Evolutionary conservation across 768 basidiomycete species (phyloP).

Genomic region (Glaciozyma antarctica): DNA sequence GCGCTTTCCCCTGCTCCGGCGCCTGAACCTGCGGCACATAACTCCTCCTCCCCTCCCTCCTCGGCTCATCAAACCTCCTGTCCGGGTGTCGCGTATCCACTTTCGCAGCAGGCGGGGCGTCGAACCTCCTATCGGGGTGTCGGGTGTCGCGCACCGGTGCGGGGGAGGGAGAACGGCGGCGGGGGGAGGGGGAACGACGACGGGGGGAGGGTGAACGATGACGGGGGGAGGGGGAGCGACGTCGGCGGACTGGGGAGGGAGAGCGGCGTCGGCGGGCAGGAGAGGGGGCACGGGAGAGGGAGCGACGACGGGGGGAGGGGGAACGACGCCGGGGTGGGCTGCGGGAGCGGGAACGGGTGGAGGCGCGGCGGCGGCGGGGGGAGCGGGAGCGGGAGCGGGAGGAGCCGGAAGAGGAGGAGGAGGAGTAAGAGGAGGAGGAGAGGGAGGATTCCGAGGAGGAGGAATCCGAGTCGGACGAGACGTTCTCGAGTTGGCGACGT

Average conservation of each 20-base stretch:
- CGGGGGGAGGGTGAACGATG: too few species aligned
- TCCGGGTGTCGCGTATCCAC: too few species aligned
- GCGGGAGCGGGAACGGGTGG: conserved; percentile 3
- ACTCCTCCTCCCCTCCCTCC: too few species aligned
- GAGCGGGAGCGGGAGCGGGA: conserved; percentile 13
- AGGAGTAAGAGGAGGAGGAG: conserved; percentile 32
- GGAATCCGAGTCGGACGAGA: conserved; percentile 33
- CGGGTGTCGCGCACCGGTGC: too few species aligned
- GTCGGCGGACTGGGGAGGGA: conserved; percentile 1
- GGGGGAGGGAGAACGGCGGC: not conserved
- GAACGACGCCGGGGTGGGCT: not conserved
- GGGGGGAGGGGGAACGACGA: not conserved
- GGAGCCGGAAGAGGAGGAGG: conserved; percentile 33
- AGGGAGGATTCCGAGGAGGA: conserved; percentile 22
- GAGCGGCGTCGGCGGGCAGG: conserved; percentile 3
- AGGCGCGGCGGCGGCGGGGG: not conserved
- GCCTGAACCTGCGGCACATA: too few species aligned
- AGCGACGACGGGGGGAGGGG: too few species aligned
- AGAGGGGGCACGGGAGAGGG: conserved; percentile 7
- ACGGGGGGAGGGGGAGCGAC: too few species aligned
- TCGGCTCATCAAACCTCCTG: too few species aligned
- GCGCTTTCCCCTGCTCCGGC: too few species aligned
- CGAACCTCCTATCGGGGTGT: too few species aligned
- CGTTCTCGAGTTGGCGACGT: conserved; percentile 24
- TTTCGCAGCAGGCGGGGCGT: too few species aligned